phyloP scores from a whole-genome alignment of 1,284 basidiomycete genomes.

The Ceratobasidium sp. region DNA sequence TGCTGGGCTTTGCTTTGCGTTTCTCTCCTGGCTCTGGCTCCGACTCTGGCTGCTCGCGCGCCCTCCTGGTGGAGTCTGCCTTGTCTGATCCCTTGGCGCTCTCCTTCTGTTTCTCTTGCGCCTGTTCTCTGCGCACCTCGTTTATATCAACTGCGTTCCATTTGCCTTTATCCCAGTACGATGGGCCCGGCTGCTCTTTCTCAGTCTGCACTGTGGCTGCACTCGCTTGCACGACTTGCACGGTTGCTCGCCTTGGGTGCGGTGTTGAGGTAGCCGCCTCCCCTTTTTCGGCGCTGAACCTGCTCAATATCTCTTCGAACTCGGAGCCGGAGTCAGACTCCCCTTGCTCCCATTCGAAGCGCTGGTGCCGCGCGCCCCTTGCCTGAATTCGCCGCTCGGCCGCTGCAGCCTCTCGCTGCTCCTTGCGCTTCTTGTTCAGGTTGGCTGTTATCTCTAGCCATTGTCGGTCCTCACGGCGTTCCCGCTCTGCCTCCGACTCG shows the following conservation, averaged over 20 bases:
- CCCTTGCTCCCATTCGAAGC: background rate
- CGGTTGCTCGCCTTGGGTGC: background rate
- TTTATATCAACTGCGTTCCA: background rate
- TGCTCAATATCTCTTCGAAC: background rate
- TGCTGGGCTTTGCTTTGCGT: background rate
- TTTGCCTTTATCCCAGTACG: background rate
- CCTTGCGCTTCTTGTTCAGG: background rate
- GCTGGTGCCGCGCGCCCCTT: background rate
- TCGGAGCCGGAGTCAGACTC: background rate
- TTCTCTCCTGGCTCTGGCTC: background rate
- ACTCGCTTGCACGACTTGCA: background rate
- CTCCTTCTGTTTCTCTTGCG: background rate
- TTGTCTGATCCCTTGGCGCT: background rate
- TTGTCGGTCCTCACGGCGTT: background rate
- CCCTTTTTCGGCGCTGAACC: background rate
- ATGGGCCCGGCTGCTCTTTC: background rate
- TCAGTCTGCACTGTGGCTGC: background rate
- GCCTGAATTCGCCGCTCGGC: background rate
- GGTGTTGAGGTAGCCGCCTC: background rate
- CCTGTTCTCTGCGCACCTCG: background rate
- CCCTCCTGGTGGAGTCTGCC: background rate
- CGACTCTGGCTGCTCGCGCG: background rate
- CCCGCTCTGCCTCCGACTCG: background rate
- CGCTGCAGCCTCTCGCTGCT: background rate
- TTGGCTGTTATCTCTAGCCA: background rate